Percentiles rank a stretch among this genome's conserved stretches.
Conservation (phyloP, 371 early-diverging fungal species). For the Actinomortierella wolfii region DNA sequence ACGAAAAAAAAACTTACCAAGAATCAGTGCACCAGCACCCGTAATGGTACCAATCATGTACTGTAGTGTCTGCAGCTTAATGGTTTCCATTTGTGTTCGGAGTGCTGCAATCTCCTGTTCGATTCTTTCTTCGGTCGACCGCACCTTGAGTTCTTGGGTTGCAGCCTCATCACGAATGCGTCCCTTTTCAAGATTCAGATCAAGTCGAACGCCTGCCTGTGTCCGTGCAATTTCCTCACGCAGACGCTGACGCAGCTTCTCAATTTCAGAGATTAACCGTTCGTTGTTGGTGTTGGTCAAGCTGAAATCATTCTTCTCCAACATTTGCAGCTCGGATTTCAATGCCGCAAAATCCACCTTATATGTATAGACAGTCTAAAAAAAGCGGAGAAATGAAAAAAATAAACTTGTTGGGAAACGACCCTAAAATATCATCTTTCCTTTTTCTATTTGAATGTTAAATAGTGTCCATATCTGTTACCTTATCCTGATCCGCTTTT, state of each 20-base stretch:
- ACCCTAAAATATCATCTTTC: no score
- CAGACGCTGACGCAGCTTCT: slow-evolving; percentile 77
- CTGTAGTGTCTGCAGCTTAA: slow-evolving; percentile 85
- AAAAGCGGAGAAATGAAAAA: neutral
- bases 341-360: slow-evolving; percentile 92
- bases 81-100: slow-evolving; percentile 89
- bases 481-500: slow-evolving; percentile 85
- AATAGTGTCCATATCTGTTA: no score
- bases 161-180: slow-evolving; percentile 85
- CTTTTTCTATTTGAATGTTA: no score
- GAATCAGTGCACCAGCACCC: slow-evolving; percentile 80
- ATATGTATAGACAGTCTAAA: slow-evolving; percentile 80
- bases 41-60: slow-evolving; percentile 86
- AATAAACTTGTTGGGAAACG: neutral
- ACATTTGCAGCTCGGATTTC: slow-evolving; percentile 83
- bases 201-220: slow-evolving; percentile 87
- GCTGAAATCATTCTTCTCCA: slow-evolving; percentile 91
- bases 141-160: slow-evolving; percentile 82
- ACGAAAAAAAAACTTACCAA: slow-evolving; percentile 51
- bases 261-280: slow-evolving; percentile 76
- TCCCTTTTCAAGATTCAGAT: slow-evolving; percentile 90
- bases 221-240: slow-evolving; percentile 85
- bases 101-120: slow-evolving; percentile 88
- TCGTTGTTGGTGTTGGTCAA: slow-evolving; percentile 86
- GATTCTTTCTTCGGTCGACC: slow-evolving; percentile 86